Base-by-base conservation (phyloP, 2,329 filamentous ascomycete genomes). In the Diplodia seriata region DNA sequence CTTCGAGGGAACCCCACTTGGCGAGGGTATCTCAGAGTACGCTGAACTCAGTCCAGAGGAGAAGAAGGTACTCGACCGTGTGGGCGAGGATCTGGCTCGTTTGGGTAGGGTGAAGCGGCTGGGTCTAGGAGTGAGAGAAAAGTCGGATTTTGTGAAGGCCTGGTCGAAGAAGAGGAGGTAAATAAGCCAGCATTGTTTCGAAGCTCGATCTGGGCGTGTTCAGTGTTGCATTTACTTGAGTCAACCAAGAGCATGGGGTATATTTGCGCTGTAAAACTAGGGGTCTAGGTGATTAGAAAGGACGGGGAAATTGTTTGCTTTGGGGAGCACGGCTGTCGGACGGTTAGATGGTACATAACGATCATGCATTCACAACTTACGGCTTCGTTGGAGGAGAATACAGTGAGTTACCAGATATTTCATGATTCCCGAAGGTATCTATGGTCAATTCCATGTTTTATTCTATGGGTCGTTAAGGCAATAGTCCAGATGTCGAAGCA, bases 51-150 rank as follows among this genome's bases (percentile, higher is more conserved):
- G 74, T 0, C 71, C 73, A 0, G 86, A 90, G 8, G 92, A 97
- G 77, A 86, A 88, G 75, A 85, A 84, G 49, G 82, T 94, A 14
- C 81, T 98, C 53, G 92, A 97, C 74, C 86, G 87, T 43, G 87
- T 99, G 18, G 92, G 88, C 1, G 95, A 98, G 73, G 89, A 93
- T 12, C 82, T 99, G 67, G 93, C 95, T n/a, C 83, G 94, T 65
- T 79, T 99, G 65, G 92, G 94, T 1, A 84, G 95, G 69, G 94
- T 95, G 49, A 97, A 96, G 83, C 86, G 94, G 67, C 93, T 99
- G 1, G 93, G 91, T 0, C 78, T 99, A 71, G 93, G 92, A 0
- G 84, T 97, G 67, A 83, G 85, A 73, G 93, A 98, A 70, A 99
- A 99, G 83, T 82, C 85, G 29, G 87, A 89, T 6, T 99, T 99